Evolutionary conservation across 305 asterid species (phyloP), one percentile per base, ranked within the genome.

Genomic region (Fraxinus latifolia): DNA sequence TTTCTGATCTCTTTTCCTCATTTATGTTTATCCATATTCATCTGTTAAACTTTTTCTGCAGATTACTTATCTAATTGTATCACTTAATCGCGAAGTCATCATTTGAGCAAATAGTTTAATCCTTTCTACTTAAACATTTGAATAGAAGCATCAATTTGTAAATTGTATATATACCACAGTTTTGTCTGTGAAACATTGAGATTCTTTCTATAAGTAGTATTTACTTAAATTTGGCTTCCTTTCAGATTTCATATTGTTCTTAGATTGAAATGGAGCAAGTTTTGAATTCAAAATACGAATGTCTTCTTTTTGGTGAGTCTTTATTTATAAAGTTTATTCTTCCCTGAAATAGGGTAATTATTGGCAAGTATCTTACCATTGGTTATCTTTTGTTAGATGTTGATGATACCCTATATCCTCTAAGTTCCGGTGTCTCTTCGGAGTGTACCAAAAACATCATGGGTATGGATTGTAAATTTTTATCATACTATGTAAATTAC

Each of bases 341-440:
- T 14, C 47, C 36, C 29, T 33, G 31, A 71, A 60, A 74, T 50
- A 8, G 17, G n/a, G 58, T 25, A 2, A 3, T 11, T 70, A 73
- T 55, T n/a, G 60, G 29, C 1, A 25, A 25, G 11, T n/a, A 68
- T 77, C 78, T 47, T 47, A 80, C 7, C n/a, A 39, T 27, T 65
- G 29, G 39, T 79, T 37, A 21, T 62, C 70, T 44, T 27, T 77
- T 87, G 84, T 84, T 88, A 95, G 99, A 95, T 90, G 97, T 95
- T 77, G 99, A 95, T 83, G 97, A 95, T 81, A 93, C 99, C 62
- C 91, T 95, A 77, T 94, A 95, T 88, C 95, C 99, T 77, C 73
- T 86, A 72, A 91, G 94, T 89, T 94, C 97, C 32, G 98, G 99
- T 79, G 17, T 93, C 78, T 92, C 99, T 3, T 80, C 87, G 0